phyloP scores from a whole-genome alignment of 2,329 filamentous ascomycete species.

The Mycogone perniciosa region DNA sequence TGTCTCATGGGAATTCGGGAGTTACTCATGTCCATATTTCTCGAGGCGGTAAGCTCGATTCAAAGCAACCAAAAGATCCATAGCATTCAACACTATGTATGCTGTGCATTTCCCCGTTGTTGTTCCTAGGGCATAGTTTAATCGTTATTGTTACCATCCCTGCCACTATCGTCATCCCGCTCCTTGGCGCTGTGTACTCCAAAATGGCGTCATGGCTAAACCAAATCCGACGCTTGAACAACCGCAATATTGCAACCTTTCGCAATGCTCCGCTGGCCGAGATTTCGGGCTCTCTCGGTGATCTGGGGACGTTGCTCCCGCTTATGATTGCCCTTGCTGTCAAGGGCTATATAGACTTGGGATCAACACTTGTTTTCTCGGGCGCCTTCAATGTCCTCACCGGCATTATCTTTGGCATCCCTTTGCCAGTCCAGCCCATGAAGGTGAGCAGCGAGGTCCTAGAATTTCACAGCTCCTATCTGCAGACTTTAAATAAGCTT shows the following conservation, averaged over 20 bases:
- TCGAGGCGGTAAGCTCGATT: too few species aligned
- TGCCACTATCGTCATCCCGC: too few species aligned
- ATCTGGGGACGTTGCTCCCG: slow-evolving; percentile 83
- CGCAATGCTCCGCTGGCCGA: slow-evolving; percentile 53
- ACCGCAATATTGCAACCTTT: slow-evolving; percentile 45
- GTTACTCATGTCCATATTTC: too few species aligned
- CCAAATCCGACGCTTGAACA: slow-evolving; percentile 29
- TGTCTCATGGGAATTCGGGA: too few species aligned
- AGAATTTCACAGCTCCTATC: background rate
- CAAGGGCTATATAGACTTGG: slow-evolving; percentile 71
- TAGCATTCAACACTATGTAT: too few species aligned
- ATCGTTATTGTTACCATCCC: too few species aligned
- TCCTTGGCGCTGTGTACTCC: too few species aligned
- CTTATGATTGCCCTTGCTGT: slow-evolving; percentile 81
- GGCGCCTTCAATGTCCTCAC: slow-evolving; percentile 82
- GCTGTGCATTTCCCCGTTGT: too few species aligned
- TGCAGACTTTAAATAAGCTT: background rate
- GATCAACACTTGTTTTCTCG: slow-evolving; percentile 80
- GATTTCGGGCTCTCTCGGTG: slow-evolving; percentile 80
- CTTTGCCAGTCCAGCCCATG: slow-evolving; percentile 86
- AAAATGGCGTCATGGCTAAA: slow-evolving; percentile 23
- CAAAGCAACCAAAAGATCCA: too few species aligned
- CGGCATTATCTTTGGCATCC: slow-evolving; percentile 77
- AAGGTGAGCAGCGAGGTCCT: slow-evolving; percentile 37
- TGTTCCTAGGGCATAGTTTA: too few species aligned